These are phyloP conservation scores for Coriaria nepalensis DNA, from an alignment of 306 rosid species.

Conservation along the genomic window DNA sequence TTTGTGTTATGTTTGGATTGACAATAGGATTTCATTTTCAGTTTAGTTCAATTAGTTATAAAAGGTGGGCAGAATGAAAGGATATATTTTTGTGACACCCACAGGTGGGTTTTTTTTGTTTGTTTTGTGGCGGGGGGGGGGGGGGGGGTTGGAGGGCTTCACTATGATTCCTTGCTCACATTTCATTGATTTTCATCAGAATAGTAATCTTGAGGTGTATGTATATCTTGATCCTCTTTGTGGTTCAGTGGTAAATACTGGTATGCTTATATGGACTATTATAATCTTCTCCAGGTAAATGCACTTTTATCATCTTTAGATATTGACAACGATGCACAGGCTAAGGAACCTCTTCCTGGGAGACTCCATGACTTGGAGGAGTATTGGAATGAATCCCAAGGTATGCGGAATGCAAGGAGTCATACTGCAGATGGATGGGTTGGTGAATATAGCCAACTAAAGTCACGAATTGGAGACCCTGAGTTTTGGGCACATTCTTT, in stretches of 20 bases:
- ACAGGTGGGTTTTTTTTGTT: too few species aligned
- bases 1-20: too few species aligned
- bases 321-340: constrained; percentile 45
- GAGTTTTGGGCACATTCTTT: constrained; percentile 73
- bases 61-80: too few species aligned
- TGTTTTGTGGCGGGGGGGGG: too few species aligned
- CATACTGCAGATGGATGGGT: constrained; percentile 70
- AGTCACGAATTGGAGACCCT: constrained; percentile 48
- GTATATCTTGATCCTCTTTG: neutral
- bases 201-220: neutral
- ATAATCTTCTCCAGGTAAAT: constrained; percentile 51
- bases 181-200: too few species aligned
- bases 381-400: constrained; percentile 96
- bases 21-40: too few species aligned
- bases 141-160: too few species aligned
- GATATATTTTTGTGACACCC: too few species aligned
- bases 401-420: constrained; percentile 39
- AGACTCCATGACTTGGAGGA: constrained; percentile 66
- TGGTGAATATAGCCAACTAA: constrained; percentile 52
- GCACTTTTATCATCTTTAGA: constrained; percentile 84
- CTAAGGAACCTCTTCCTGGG: constrained; percentile 48
- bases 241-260: neutral
- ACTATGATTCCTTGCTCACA: too few species aligned
- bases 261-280: constrained; percentile 12
- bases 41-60: too few species aligned